These are phyloP conservation scores for Tetratostichococcus sp. DNA, from an alignment of 139 green algal genomes.

Conservation along the genomic window DNA sequence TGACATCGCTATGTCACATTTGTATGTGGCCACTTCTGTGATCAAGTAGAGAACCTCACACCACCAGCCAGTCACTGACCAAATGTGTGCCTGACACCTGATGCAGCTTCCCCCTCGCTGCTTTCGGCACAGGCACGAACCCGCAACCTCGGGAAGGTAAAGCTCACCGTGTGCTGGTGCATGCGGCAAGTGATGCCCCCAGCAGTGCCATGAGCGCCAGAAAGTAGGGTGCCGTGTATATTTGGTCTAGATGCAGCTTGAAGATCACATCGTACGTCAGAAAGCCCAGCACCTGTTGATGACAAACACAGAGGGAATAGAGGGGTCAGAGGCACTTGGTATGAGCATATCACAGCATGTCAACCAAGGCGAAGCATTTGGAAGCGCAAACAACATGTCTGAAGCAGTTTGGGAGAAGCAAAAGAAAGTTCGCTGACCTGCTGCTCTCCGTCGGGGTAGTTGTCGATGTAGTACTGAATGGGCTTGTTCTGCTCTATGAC, in stretches of 20 bases:
- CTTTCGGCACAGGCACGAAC: no score
- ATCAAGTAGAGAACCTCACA: no score
- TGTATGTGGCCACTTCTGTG: no score
- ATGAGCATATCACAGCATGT: no score
- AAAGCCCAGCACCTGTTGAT: constrained; percentile 64
- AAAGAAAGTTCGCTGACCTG: constrained; percentile 40
- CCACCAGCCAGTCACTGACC: no score
- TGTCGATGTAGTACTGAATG: constrained; percentile 64
- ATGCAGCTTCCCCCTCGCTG: no score
- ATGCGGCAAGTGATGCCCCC: constrained; percentile 82
- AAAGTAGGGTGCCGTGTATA: constrained; percentile 88
- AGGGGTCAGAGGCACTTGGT: no score
- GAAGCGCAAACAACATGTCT: neutral
- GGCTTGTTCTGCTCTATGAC: constrained; percentile 89
- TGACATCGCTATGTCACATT: neutral
- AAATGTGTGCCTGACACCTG: no score
- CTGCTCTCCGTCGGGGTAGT: constrained; percentile 34
- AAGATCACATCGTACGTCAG: constrained; percentile 68
- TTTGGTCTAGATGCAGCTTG: constrained; percentile 77
- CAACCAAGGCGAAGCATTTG: no score
- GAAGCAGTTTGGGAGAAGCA: neutral
- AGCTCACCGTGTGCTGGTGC: constrained; percentile 71
- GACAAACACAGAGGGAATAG: no score
- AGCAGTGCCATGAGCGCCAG: constrained; percentile 77
- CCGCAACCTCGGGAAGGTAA: no score